Base-by-base conservation (phyloP, 345 rosid genomes). In the Kandelia obovata region DNA sequence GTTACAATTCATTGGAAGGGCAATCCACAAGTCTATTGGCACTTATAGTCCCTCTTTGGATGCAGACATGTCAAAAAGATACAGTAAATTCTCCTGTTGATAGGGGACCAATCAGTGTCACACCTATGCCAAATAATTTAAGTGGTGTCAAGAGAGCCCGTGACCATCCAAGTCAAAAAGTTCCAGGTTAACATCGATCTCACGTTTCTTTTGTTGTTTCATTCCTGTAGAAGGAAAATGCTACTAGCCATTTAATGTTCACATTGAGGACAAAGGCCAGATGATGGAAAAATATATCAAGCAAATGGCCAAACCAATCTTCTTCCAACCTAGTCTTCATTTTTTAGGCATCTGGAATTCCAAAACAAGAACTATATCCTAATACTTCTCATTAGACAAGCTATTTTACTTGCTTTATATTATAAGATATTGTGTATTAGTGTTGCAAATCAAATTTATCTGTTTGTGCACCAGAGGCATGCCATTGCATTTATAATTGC, bases 31-130 rank as follows among this genome's bases (percentile, higher is more conserved):
- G 56, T 66, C 49, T 63, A 61, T 47, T 20, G 32, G 55, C 61
- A 61, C 62, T 83, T 69, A 57, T 60, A 13, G 76, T 51, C 51
- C 60, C 27, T 72, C 53, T 68, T 63, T 73, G 53, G 77, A 37
- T 82, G 82, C 93, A 94, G 97, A 78, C 76, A 67, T 57, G 53
- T 34, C 78, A 74, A 70, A 82, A 61, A 61, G 59, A 72, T 43
- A 37, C 49, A 16, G 83, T 78, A 71, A 84, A 66, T 37, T 75
- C 80, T 61, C 34, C 20, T 58, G 74, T 79, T 72, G 74, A 72
- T 66, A 75, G 76, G 76, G 85, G 80, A 80, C 69, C 79, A 58
- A 79, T 55, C 51, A 61, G 64, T 17, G 64, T 72, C 64, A 65
- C 79, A 32, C 75, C 73, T 66, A 65, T 78, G 37, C 75, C 84